Evolutionary conservation across 2,329 filamentous ascomycete genomes (phyloP), one percentile per base, ranked within the genome.

Genomic region (Tolypocladium cylindrosporum): DNA sequence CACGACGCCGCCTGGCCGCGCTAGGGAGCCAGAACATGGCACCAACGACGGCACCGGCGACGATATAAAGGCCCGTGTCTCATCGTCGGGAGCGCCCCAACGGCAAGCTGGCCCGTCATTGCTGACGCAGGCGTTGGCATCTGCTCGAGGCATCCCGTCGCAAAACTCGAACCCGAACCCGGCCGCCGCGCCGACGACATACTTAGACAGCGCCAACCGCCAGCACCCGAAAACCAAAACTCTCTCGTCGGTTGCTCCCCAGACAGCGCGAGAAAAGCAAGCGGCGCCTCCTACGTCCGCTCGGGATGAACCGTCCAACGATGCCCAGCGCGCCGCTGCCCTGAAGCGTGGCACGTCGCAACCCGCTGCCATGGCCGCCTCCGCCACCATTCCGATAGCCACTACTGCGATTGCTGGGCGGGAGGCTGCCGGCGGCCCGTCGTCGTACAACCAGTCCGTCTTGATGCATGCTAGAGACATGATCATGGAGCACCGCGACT

Each of bases 81-180:
- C 48, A 6, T 51, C 48, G 10, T 52, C 66, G 61, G 66, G 71
- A 62, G 67, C 71, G 62, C 72, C 74, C 63, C 74, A 74, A 65
- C 72, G 77, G 67, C 73, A 77, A 65, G 72, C 71, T 67, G 80
- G 80, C 61, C 78, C 80, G 64, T 84, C 81, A 59, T 69, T 84
- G 65, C 75, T 84, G 71, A 78, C 79, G 60, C 79, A 83, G 71
- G 80, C 81, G 67, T 74, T 84, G 69, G 80, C 80, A 68, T 81
- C 79, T 71, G 81, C 80, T 67, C 79, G 81, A 66, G 80, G 80
- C 66, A 81, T 82, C 55, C 69, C 66, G 55, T 63, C 67, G 24
- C 64, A 48, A 27, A 51, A 34, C 27, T 27, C 48, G 48, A 51
- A 36, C 48, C 27, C 48, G 48, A 52, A 14, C 48, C 34, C 48